Conservation (phyloP, 169 alveolate species). For the Ichthyophthirius multifiliis region DNA sequence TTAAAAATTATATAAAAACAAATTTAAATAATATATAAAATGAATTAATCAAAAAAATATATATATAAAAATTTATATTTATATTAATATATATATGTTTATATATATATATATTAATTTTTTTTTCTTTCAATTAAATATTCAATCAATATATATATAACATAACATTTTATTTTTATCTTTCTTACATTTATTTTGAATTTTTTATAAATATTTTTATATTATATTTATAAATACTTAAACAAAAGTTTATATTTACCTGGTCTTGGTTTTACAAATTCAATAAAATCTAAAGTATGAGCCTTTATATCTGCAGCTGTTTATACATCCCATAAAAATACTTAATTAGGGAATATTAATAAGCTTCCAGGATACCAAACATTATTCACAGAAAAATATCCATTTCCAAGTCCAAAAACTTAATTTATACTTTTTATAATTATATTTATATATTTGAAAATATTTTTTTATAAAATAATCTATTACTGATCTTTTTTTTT, state of each 20-base stretch:
- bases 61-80: too few species aligned
- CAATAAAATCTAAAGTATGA: conserved; percentile 37
- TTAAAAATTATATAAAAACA: not conserved
- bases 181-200: too few species aligned
- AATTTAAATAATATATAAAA: not conserved
- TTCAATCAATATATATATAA: too few species aligned
- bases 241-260: not conserved
- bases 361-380: conserved; percentile 52
- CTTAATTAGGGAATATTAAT: conserved; percentile 24
- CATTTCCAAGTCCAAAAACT: conserved; percentile 45
- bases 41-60: not conserved
- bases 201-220: not conserved
- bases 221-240: too few species aligned
- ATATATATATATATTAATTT: too few species aligned
- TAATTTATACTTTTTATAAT: not conserved
- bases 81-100: too few species aligned
- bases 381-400: conserved; percentile 39
- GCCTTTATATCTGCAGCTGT: conserved; percentile 41
- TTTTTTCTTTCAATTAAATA: too few species aligned
- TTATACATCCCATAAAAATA: conserved; percentile 39
- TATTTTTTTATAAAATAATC: not conserved
- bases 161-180: too few species aligned
- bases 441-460: not conserved
- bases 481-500: not conserved
- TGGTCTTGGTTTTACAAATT: conserved; percentile 37